Conservation (phyloP, 225 moss, liverwort and hornwort genomes). For the Rhytidiadelphus loreus region DNA sequence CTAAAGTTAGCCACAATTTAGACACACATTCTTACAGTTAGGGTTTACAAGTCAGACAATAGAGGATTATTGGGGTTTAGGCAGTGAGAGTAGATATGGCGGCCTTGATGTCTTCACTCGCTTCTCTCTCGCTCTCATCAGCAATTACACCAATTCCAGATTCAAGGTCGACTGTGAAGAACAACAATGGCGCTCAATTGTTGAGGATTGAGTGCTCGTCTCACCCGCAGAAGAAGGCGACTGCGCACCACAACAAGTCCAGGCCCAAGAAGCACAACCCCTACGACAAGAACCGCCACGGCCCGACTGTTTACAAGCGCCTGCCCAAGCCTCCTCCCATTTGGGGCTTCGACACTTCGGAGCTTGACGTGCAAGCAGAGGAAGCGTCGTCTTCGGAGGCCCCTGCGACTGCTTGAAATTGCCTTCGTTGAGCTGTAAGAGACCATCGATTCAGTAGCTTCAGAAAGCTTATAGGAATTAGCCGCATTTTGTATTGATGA, state of each 20-base stretch:
- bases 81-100: neutral
- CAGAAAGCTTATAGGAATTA: neutral
- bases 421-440: neutral
- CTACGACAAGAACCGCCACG: conserved; percentile 71
- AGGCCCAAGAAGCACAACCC: conserved; percentile 82
- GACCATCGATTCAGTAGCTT: neutral
- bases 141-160: neutral
- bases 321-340: conserved; percentile 76
- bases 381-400: neutral
- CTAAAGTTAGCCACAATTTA: neutral
- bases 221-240: conserved; percentile 82
- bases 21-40: neutral
- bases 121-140: conserved; percentile 7
- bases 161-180: neutral
- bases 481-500: neutral
- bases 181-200: neutral
- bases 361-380: neutral
- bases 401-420: neutral
- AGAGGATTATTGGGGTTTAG: neutral
- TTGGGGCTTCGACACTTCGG: conserved; percentile 50
- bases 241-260: conserved; percentile 70
- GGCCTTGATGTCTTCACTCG: conserved; percentile 28
- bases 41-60: neutral
- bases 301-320: conserved; percentile 58
- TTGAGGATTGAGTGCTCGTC: conserved; percentile 62